These are phyloP conservation scores for Polygonum maritimum DNA, from an alignment of 148 eudicot genomes.

Conservation along the genomic window DNA sequence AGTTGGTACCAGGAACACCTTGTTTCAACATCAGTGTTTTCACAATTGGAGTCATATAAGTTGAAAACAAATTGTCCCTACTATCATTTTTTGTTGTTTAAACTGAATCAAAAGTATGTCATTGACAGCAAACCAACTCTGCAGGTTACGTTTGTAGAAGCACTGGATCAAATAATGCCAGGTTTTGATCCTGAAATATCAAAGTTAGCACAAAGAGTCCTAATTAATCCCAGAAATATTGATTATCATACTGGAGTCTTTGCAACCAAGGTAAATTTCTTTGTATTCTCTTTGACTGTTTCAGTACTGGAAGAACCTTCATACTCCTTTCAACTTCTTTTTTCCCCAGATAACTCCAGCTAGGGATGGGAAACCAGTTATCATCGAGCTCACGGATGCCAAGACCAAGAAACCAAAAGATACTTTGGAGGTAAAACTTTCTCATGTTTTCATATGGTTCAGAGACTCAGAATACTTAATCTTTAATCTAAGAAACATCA, in stretches of 20 bases:
- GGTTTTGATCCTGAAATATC: constrained; percentile 99
- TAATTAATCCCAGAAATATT: constrained; percentile 92
- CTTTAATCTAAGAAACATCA: no score
- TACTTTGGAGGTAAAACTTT: constrained; percentile 61
- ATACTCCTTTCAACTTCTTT: not conserved
- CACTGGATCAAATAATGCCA: constrained; percentile 98
- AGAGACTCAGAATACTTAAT: no score
- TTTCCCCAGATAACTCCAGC: constrained; percentile 87
- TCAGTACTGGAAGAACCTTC: constrained; percentile 1
- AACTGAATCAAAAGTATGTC: not conserved
- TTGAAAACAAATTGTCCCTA: no score
- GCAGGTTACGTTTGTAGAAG: constrained; percentile 98
- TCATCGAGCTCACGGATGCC: constrained; percentile 92
- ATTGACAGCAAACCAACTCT: not conserved
- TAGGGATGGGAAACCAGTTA: constrained; percentile 95
- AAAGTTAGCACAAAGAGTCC: constrained; percentile 91
- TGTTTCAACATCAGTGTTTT: not conserved
- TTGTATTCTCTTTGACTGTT: not conserved
- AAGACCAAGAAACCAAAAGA: constrained; percentile 90
- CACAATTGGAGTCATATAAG: not conserved
- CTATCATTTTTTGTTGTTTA: not conserved
- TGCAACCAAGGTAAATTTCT: constrained; percentile 76
- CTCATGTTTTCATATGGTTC: not conserved
- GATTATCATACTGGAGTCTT: constrained; percentile 97
- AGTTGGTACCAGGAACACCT: not conserved